These are phyloP conservation scores for Backusella mclennaniae DNA, from an alignment of 192 early-diverging fungal species.

Conservation along the genomic window DNA sequence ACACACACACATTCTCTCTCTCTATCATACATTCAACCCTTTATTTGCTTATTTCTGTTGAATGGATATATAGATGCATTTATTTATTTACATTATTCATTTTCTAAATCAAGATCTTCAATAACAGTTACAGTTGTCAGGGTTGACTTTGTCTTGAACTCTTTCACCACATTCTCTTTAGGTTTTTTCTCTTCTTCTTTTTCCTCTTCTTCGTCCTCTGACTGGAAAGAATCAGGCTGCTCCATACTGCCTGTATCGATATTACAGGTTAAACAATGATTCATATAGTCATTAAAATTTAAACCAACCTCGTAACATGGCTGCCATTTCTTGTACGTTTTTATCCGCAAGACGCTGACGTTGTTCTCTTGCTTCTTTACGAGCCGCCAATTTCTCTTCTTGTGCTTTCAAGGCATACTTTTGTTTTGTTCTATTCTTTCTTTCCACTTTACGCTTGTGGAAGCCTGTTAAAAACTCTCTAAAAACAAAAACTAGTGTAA, in stretches of 20 bases:
- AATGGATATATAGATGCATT: not conserved
- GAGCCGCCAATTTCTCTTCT: conserved; percentile 54
- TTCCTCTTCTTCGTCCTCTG: conserved; percentile 15
- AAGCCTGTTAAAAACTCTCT: conserved; percentile 76
- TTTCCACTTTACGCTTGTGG: conserved; percentile 74
- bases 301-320: conserved; percentile 38
- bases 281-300: not conserved
- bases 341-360: conserved; percentile 47
- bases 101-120: conserved; percentile 62
- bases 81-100: conserved; percentile 18
- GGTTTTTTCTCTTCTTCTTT: conserved; percentile 17
- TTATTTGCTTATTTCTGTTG: not conserved
- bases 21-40: not conserved
- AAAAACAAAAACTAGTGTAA: not conserved
- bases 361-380: conserved; percentile 51
- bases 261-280: not conserved
- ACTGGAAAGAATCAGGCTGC: conserved; percentile 7
- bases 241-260: not conserved
- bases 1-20: no score
- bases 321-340: conserved; percentile 50
- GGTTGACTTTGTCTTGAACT: conserved; percentile 53
- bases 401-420: conserved; percentile 45
- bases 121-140: conserved; percentile 74
- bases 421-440: conserved; percentile 57
- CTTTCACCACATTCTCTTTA: conserved; percentile 47